Conservation (phyloP, 768 basidiomycete genomes). For the Pisolithus orientalis region DNA sequence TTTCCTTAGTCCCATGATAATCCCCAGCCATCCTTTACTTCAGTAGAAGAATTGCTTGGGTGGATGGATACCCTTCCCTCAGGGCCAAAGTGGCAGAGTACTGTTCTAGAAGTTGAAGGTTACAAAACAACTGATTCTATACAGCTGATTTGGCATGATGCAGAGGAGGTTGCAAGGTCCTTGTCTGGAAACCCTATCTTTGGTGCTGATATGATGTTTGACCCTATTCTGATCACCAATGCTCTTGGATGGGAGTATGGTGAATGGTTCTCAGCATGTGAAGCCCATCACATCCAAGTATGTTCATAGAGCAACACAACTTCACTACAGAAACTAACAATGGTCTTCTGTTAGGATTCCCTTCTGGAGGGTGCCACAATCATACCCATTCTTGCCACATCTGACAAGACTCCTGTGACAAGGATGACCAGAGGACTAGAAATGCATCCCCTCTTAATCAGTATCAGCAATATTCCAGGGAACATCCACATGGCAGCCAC, state of each 20-base stretch:
- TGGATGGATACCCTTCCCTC: slow-evolving; percentile 1
- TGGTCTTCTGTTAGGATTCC: not conserved
- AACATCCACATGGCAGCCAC: too few species aligned
- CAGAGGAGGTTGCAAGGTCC: slow-evolving; percentile 14
- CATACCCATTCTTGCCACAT: slow-evolving; percentile 4
- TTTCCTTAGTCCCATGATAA: not conserved
- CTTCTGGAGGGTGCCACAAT: not conserved
- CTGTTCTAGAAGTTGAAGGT: not conserved
- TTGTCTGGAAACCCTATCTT: slow-evolving; percentile 18
- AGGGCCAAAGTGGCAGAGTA: slow-evolving; percentile 16
- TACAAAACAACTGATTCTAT: slow-evolving; percentile 14
- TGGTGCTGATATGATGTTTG: not conserved
- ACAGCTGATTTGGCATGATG: slow-evolving; percentile 19
- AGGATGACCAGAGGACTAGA: slow-evolving; percentile 19
- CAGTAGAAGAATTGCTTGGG: too few species aligned
- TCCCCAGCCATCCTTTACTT: too few species aligned
- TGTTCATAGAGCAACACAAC: not conserved
- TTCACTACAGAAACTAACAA: not conserved
- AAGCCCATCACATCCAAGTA: not conserved
- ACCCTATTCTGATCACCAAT: not conserved
- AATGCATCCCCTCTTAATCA: not conserved
- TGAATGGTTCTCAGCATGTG: not conserved
- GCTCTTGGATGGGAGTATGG: not conserved
- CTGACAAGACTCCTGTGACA: slow-evolving; percentile 30
- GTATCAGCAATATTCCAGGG: not conserved